Percentiles rank a stretch among this genome's conserved stretches.
phyloP scores from a whole-genome alignment of 176 grass and related monocot species.

The Alopecurus myosuroides region DNA sequence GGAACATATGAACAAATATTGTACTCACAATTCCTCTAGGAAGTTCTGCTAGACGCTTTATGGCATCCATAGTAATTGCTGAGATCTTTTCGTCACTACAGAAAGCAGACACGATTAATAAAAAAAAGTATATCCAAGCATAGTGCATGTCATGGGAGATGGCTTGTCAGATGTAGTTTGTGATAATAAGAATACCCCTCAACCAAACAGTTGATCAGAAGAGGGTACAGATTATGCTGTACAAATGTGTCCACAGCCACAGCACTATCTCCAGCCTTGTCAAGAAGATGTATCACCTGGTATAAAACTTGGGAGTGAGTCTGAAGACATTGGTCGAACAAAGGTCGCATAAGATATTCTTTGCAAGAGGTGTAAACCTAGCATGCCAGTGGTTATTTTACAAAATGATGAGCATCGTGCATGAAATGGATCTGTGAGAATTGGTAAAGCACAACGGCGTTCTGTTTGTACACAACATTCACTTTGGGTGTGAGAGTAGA shows the following conservation, averaged over 20 bases:
- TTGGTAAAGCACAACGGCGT: background rate
- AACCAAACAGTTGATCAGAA: constrained; percentile 73
- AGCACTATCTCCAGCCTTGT: constrained; percentile 43
- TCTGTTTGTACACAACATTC: background rate
- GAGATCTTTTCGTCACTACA: constrained; percentile 74
- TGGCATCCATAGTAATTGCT: constrained; percentile 42
- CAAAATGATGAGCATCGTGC: background rate
- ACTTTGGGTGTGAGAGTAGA: background rate
- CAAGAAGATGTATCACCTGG: constrained; percentile 73
- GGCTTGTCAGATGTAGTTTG: background rate
- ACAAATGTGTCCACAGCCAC: constrained; percentile 54
- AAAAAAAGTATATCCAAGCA: background rate
- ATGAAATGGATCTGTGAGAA: background rate
- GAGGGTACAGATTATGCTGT: constrained; percentile 73
- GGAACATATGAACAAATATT: background rate
- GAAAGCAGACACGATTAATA: constrained; percentile 17
- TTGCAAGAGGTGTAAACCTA: background rate
- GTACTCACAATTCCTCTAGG: constrained; percentile 73
- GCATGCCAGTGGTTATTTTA: background rate
- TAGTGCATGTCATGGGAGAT: background rate
- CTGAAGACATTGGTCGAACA: background rate
- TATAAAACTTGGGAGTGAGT: constrained; percentile 8
- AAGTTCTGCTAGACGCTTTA: constrained; percentile 60
- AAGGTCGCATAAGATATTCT: background rate
- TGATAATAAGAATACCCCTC: constrained; percentile 57